Conservation (phyloP, 1,139 yeast species). For the Blastobotrys apis region DNA sequence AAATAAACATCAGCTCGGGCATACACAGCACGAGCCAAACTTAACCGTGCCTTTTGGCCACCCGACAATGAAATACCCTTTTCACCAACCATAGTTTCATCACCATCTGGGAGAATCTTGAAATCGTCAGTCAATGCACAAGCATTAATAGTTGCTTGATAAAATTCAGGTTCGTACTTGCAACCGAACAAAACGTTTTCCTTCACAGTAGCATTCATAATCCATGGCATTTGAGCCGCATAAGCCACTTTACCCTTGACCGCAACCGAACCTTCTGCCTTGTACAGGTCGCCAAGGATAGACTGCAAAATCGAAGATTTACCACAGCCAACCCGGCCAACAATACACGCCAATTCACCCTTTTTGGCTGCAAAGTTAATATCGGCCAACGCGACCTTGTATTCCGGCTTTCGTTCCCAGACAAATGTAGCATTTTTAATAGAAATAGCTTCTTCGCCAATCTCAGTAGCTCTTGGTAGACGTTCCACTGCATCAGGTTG, state of each 20-base stretch:
- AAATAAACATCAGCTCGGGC: conserved; percentile 89
- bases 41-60: conserved; percentile 92
- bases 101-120: conserved; percentile 79
- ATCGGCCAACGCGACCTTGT: conserved; percentile 71
- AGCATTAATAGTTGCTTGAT: conserved; percentile 73
- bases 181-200: conserved; percentile 91
- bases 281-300: conserved; percentile 78
- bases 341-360: conserved; percentile 81
- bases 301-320: conserved; percentile 85
- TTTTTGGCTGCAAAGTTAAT: conserved; percentile 67
- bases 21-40: conserved; percentile 92
- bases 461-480: conserved; percentile 47
- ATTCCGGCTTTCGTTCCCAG: conserved; percentile 78
- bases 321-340: conserved; percentile 92
- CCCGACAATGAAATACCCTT: conserved; percentile 96
- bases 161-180: conserved; percentile 73
- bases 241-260: conserved; percentile 82
- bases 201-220: conserved; percentile 87
- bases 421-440: conserved; percentile 76
- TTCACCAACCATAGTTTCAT: conserved; percentile 89
- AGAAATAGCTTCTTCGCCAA: conserved; percentile 67
- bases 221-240: conserved; percentile 94
- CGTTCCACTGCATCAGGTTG: conserved; percentile 72
- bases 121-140: conserved; percentile 87
- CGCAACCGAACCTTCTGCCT: conserved; percentile 67